A percentile compares a stretch with the other conserved stretches of the same genome.
These are phyloP conservation scores for Raphanus sativus DNA, from an alignment of 345 rosid species.

Conservation along the genomic window DNA sequence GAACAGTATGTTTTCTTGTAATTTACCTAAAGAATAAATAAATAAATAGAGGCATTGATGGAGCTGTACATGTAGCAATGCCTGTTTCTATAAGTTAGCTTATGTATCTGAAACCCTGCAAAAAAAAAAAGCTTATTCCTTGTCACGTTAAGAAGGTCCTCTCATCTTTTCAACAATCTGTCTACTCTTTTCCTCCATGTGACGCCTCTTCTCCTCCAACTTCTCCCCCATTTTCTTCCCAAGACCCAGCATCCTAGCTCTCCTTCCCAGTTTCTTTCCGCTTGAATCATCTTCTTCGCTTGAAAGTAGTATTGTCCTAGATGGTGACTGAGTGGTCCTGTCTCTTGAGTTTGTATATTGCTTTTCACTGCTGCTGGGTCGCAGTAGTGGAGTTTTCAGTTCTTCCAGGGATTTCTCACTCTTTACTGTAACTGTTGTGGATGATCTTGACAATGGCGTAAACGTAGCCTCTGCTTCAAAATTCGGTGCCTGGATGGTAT, in stretches of 20 bases:
- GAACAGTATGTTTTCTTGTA: conserved; percentile 23
- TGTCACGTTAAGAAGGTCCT: conserved; percentile 38
- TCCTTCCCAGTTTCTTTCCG: conserved; percentile 64
- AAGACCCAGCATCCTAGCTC: conserved; percentile 74
- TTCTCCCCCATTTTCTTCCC: conserved; percentile 94
- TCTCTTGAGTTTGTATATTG: conserved; percentile 36
- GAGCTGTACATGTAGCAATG: conserved; percentile 31
- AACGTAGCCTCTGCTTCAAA: conserved; percentile 17
- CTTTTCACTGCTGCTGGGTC: conserved; percentile 33
- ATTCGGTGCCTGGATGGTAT: conserved; percentile 16
- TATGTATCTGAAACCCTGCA: conserved; percentile 13
- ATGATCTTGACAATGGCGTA: conserved; percentile 29
- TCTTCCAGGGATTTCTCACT: conserved; percentile 51
- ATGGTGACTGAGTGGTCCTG: conserved; percentile 27
- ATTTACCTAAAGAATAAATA: conserved; percentile 2
- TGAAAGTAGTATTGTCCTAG: conserved; percentile 24
- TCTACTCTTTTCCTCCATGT: conserved; percentile 78
- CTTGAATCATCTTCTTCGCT: conserved; percentile 57
- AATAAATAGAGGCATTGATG: conserved; percentile 4
- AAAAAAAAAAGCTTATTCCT: conserved; percentile 1
- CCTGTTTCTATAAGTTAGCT: conserved; percentile 17
- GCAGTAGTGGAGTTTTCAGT: conserved; percentile 53
- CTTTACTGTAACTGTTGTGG: conserved; percentile 29
- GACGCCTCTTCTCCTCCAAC: conserved; percentile 82
- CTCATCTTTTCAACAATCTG: conserved; percentile 84